Base-by-base conservation (phyloP, 2,329 filamentous ascomycete species). In the Cladophialophora chaetospira region DNA sequence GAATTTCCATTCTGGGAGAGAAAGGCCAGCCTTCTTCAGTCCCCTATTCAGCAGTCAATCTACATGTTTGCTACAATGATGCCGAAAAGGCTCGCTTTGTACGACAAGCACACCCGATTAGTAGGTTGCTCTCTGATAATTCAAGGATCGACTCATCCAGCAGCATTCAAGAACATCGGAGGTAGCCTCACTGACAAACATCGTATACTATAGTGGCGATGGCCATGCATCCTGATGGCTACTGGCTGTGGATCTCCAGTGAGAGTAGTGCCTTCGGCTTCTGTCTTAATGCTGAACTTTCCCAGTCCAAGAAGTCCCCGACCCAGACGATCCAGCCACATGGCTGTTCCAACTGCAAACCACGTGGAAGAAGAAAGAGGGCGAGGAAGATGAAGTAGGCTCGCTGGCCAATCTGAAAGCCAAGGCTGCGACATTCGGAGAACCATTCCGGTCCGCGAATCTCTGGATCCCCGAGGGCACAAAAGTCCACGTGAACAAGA, bases 321-420 rank as follows among this genome's bases (percentile, higher is more conserved):
- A 69, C 23, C 64, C 65, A 2, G 52, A 62, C 33, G 49, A 62
- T n/a, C 68, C 68, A 2, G 64, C 67, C 29, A 67, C 64, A 10
- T 71, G 68, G 69, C 65, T 64, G 4, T 71, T 71, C 45, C 65
- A 68, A 29, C 42, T 66, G 4, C 64, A 60, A n/a, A 63, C 61
- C 57, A 60, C 60, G n/a, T 68, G 66, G 66, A 43, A 63, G 10
- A 53, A 50, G 38, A 50, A 54, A 25, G 46, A 50, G 26, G 55
- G 59, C 5, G 53, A 60, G 23, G 50, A 60, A 13, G 53, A 60
- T 19, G 50, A 60, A 13, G 50, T 63, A n/a, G 44, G 57, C 13
- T 61, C 60, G 4, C 62, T 67, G 11, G 62, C 57, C n/a, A 58
- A 63, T 36, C 53, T 67, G 48, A 66, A 66, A 40, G 51, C 48